Evolutionary conservation across 495 filamentous ascomycete species (phyloP).

Genomic region (Chlorociboria aeruginascens): DNA sequence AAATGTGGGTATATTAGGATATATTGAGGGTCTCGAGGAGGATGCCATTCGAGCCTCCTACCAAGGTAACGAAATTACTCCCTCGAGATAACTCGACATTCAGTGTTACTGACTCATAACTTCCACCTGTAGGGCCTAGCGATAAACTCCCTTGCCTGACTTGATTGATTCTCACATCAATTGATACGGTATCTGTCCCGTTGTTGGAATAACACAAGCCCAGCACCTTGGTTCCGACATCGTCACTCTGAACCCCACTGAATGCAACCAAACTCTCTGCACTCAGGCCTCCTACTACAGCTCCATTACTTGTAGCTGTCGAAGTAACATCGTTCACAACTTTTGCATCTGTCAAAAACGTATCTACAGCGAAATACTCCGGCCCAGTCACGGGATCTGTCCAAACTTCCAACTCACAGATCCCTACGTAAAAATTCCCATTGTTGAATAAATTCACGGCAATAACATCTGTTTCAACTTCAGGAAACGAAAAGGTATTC

Average conservation of each 20-base stretch:
- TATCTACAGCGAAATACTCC: conserved; percentile 22
- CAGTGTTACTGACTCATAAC: conserved; percentile 12
- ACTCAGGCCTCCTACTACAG: conserved; percentile 21
- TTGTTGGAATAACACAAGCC: conserved; percentile 18
- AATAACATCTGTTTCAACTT: conserved; percentile 20
- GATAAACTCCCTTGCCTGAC: conserved; percentile 5
- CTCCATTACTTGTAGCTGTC: conserved; percentile 20
- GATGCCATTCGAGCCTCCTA: conserved; percentile 17
- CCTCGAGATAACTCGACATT: conserved; percentile 16
- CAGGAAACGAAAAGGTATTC: conserved; percentile 26
- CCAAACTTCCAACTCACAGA: conserved; percentile 30
- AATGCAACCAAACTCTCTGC: conserved; percentile 23
- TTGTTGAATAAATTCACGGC: conserved; percentile 23
- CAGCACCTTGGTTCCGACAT: conserved; percentile 5
- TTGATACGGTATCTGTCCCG: conserved; percentile 4
- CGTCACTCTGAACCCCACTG: conserved; percentile 19
- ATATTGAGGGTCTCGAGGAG: no score
- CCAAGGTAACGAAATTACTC: conserved; percentile 23
- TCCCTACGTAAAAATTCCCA: conserved; percentile 18
- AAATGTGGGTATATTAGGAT: no score
- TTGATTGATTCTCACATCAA: conserved; percentile 23
- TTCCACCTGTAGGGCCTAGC: conserved; percentile 12
- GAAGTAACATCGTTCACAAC: conserved; percentile 22
- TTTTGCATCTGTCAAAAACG: conserved; percentile 18
- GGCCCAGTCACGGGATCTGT: conserved; percentile 16